These are phyloP conservation scores for Paramecium pentaurelia DNA, from an alignment of 73 alveolate genomes.

Conservation along the genomic window DNA sequence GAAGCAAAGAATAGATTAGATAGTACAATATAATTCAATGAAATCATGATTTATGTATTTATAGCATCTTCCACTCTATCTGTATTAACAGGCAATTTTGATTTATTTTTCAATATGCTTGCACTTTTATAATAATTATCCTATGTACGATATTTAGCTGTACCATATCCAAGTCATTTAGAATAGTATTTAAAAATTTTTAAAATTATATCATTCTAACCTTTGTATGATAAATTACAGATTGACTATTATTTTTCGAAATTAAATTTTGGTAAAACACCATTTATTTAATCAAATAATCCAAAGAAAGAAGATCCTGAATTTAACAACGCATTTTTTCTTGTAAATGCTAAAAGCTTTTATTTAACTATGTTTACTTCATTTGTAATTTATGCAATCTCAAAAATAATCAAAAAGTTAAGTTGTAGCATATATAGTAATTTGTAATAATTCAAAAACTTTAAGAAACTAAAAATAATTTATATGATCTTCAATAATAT, in stretches of 20 bases:
- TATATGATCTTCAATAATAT: background rate
- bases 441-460: background rate
- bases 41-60: background rate
- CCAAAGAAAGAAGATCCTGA: background rate
- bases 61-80: background rate
- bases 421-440: accelerated
- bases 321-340: background rate
- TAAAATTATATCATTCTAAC: background rate
- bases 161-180: background rate
- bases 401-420: background rate
- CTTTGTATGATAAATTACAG: background rate
- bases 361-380: background rate
- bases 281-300: background rate
- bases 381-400: background rate
- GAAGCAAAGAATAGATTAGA: background rate
- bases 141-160: background rate
- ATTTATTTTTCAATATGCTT: background rate
- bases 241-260: background rate
- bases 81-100: background rate
- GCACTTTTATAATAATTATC: background rate
- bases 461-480: background rate
- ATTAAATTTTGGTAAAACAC: background rate
- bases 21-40: background rate
- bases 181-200: background rate
- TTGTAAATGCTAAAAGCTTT: background rate